A percentile compares a stretch with the other conserved stretches of the same genome.
Conservation (phyloP, 164 flowering plant species). For the Magnolia sinica region DNA sequence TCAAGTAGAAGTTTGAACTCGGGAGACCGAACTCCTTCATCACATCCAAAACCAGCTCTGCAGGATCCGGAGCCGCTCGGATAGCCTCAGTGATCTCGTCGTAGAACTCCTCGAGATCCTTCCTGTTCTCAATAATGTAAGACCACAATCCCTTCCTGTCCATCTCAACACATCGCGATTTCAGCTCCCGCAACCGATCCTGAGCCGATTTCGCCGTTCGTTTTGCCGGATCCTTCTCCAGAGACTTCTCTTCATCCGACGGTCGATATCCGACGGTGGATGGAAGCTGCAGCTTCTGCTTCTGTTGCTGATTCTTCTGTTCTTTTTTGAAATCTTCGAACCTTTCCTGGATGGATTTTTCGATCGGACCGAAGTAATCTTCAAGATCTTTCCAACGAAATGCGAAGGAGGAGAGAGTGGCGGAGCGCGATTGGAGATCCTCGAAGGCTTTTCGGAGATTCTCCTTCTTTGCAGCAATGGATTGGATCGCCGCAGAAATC, state of each 20-base stretch:
- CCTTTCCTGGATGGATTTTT: slow-evolving; percentile 22
- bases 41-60: slow-evolving; percentile 53
- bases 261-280: not conserved
- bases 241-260: slow-evolving; percentile 12
- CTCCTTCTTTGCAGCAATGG: slow-evolving; percentile 33
- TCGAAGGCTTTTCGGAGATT: slow-evolving; percentile 42
- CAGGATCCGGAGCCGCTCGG: slow-evolving; percentile 43
- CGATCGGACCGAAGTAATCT: slow-evolving; percentile 50
- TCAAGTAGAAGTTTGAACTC: slow-evolving; percentile 39
- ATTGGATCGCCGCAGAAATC: slow-evolving; percentile 34
- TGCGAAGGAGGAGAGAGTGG: slow-evolving; percentile 41
- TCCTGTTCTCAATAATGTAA: slow-evolving; percentile 28
- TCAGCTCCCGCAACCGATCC: slow-evolving; percentile 36
- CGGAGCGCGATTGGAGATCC: slow-evolving; percentile 34
- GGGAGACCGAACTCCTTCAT: slow-evolving; percentile 34
- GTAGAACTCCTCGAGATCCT: slow-evolving; percentile 23
- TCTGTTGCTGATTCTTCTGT: slow-evolving; percentile 5
- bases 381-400: slow-evolving; percentile 64
- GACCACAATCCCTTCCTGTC: slow-evolving; percentile 48
- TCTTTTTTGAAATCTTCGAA: slow-evolving; percentile 19
- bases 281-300: not conserved
- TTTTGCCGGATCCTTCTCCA: not conserved
- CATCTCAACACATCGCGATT: slow-evolving; percentile 44
- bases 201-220: not conserved
- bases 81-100: slow-evolving; percentile 47